Evolutionary conservation across 2,329 filamentous ascomycete genomes (phyloP), one percentile per base, ranked within the genome.

Genomic region (Emydomyces testavorans): DNA sequence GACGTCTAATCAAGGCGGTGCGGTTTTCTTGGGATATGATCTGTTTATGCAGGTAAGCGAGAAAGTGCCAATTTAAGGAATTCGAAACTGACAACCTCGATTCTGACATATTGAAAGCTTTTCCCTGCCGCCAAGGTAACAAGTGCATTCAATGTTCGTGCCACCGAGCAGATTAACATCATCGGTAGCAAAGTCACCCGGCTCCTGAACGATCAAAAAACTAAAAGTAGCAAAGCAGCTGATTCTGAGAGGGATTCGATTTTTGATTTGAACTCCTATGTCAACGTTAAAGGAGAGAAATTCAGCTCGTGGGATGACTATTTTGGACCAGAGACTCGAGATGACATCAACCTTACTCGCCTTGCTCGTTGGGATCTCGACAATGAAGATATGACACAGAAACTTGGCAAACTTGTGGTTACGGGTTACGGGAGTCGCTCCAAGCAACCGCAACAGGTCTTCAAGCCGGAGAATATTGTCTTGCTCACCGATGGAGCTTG

Each of bases 1-100:
- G 5, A 71, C 75, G 3, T 70, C 66, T 1, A 85, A 85, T 53
- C 68, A 67, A 0, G 81, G 80, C 32, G 80, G 81, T 1, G 61
- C 62, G 37, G 57, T 77, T 11, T 55, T 65, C 6, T 65, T 70
- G 6, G 73, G 70, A 1, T 69, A 68, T 37, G 70, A 74, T 36
- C 55, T 72, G 0, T 80, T 80, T 57, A 68, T 69, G 28, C 71
- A 76, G 52, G 52, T 54, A 39, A 37, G 49, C 48, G 23, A 18
- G 4, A 13, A 39, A 7, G 15, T 6, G n/a, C 7, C n/a, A 34
- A 13, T 34, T 34, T 4, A 34, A 34, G 15, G 3, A 4, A 35
- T 10, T 5, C n/a, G 18, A 35, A 18, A 35, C 29, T 32, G 18
- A 11, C 23, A n/a, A n/a, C 18, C 10, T 4, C 4, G n/a, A 28